These are phyloP conservation scores for Daldinia childiae DNA, from an alignment of 495 filamentous ascomycete species.

Conservation along the genomic window DNA sequence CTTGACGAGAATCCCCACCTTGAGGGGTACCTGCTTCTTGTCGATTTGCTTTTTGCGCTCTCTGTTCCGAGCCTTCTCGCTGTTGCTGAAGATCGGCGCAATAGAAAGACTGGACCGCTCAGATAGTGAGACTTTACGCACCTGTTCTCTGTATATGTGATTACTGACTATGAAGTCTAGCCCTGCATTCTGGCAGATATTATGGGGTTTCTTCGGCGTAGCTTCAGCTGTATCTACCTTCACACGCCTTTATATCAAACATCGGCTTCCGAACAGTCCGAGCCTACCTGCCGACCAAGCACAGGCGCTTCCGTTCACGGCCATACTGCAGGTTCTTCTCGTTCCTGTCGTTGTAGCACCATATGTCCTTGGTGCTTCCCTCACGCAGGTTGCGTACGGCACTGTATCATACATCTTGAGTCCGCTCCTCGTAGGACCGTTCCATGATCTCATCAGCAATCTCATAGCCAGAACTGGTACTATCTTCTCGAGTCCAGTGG, in stretches of 20 bases:
- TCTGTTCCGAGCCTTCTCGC: slow-evolving; percentile 18
- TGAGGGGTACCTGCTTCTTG: slow-evolving; percentile 17
- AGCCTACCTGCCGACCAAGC: slow-evolving; percentile 20
- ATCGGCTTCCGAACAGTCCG: slow-evolving; percentile 6
- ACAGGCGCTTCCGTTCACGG: slow-evolving; percentile 27
- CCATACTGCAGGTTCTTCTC: slow-evolving; percentile 2
- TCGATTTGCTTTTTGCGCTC: slow-evolving; percentile 25
- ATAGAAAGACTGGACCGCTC: slow-evolving; percentile 15
- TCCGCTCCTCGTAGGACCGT: slow-evolving; percentile 14
- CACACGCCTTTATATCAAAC: slow-evolving; percentile 22
- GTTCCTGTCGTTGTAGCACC: slow-evolving; percentile 4
- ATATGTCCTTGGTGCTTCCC: slow-evolving; percentile 1
- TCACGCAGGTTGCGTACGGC: slow-evolving; percentile 15
- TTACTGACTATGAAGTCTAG: slow-evolving; percentile 3
- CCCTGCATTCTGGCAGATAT: slow-evolving; percentile 27
- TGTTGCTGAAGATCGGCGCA: slow-evolving; percentile 16
- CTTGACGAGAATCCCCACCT: slow-evolving; percentile 3
- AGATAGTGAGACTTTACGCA: slow-evolving; percentile 23
- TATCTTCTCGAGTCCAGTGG: neutral
- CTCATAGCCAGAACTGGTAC: slow-evolving; percentile 4
- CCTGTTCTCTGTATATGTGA: neutral
- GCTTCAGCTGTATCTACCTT: slow-evolving; percentile 15
- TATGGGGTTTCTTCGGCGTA: slow-evolving; percentile 30
- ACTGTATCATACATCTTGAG: slow-evolving; percentile 8
- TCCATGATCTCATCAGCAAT: slow-evolving; percentile 9